Base-by-base conservation (phyloP, 345 rosid species). In the Microcos paniculata region DNA sequence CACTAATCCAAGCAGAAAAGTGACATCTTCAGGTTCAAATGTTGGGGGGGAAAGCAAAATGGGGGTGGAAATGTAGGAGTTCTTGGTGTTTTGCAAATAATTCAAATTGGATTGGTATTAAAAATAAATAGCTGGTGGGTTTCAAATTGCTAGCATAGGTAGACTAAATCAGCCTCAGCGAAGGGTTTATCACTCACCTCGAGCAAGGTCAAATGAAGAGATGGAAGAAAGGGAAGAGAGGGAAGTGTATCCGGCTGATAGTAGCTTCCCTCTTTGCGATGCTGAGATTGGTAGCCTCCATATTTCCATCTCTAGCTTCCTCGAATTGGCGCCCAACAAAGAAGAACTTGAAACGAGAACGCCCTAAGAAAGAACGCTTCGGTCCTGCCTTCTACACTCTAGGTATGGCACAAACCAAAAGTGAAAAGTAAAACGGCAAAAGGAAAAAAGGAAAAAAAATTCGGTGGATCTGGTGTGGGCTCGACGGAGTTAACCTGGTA, bases 231-330 rank as follows among this genome's bases (percentile, higher is more conserved):
- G 85, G 30, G 87, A 86, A 24, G 92, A 76, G 19, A 88, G 81
- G 51, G 90, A 83, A 82, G 87, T 80, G 77, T 89, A 92, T 71
- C 96, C 92, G 0, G 90, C 88, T 1, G 91, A 81, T 55, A 90
- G 81, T 7, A 92, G 88, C 80, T 92, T 94, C 79, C 92, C 91
- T 78, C 90, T 88, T 67, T 79, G 89, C 61, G 87, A 80, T 16
- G 91, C 89, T 57, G 98, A 90, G n/a, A 90, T 75, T 21, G 92
- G 91, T 31, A 91, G 77, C 70, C 76, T 86, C 83, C 78, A 82
- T 33, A 82, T 79, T 80, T 93, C 97, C 94, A 91, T 93, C 55
- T 67, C 45, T 49, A 18, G 13, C 40, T 51, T 48, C 24, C 72
- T 28, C 28, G 57, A 13, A 18, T 18, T 66, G 71, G 71, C 71